Conservation (phyloP, 2,329 filamentous ascomycete species). For the Polychaeton citri region DNA sequence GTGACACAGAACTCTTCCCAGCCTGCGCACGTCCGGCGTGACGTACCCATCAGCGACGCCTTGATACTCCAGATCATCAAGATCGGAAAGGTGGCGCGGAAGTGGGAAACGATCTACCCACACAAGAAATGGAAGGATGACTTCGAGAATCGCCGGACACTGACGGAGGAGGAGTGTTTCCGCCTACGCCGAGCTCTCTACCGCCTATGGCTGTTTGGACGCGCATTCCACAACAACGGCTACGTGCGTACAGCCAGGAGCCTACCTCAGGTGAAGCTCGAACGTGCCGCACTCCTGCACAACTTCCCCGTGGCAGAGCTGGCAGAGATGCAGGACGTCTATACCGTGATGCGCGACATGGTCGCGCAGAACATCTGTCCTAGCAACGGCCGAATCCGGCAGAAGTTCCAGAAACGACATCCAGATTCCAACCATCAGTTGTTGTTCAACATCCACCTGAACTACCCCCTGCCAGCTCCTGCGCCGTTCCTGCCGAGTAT, state of each 20-base stretch:
- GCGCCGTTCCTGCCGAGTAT: conserved; percentile 12
- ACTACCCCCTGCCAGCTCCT: conserved; percentile 19
- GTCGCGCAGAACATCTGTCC: conserved; percentile 47
- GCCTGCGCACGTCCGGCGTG: conserved; percentile 40
- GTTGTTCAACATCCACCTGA: conserved; percentile 33
- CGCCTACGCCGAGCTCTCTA: conserved; percentile 45
- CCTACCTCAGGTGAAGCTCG: conserved; percentile 31
- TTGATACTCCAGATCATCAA: conserved; percentile 42
- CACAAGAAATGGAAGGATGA: conserved; percentile 50
- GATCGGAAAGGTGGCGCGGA: conserved; percentile 41
- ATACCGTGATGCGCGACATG: conserved; percentile 41
- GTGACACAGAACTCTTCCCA: conserved; percentile 48
- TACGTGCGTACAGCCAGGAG: conserved; percentile 39
- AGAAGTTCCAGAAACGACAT: conserved; percentile 44
- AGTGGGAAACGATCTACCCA: conserved; percentile 49
- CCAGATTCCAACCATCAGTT: conserved; percentile 37
- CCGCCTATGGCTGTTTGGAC: conserved; percentile 46
- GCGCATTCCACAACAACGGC: conserved; percentile 42
- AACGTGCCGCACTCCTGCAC: conserved; percentile 43
- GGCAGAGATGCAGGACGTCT: conserved; percentile 46
- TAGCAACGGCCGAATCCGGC: conserved; percentile 45
- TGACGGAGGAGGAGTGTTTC: conserved; percentile 37
- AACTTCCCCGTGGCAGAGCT: conserved; percentile 45
- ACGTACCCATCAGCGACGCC: conserved; percentile 40
- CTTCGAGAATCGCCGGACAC: conserved; percentile 40